Conservation (phyloP, 495 filamentous ascomycete species). For the Podospora australis region DNA sequence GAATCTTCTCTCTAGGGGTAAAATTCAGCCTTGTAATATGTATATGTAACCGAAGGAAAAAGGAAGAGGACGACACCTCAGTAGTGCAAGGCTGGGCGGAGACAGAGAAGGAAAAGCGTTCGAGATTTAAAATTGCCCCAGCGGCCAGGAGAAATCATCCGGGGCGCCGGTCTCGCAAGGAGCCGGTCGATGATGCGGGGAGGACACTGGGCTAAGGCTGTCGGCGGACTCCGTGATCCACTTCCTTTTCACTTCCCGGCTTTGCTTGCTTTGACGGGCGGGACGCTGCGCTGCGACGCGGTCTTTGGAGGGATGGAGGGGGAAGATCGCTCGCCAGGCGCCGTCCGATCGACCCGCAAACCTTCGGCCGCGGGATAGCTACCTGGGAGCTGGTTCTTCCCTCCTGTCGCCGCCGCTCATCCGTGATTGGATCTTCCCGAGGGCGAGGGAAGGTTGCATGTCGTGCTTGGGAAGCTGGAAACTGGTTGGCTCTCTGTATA, state of each 20-base stretch:
- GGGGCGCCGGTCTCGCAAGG: not conserved
- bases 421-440: not conserved
- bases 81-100: no score
- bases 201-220: slow-evolving; percentile 12
- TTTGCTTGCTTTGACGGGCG: slow-evolving; percentile 13
- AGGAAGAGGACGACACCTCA: no score
- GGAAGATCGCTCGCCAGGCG: slow-evolving; percentile 11
- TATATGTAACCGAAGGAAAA: no score
- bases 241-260: slow-evolving; percentile 5
- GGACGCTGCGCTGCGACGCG: slow-evolving; percentile 22
- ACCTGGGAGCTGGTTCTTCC: no score
- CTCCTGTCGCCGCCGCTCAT: no score
- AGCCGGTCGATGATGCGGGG: not conserved
- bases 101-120: no score
- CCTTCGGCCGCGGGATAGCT: not conserved
- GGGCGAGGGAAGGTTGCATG: not conserved
- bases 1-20: no score
- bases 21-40: no score
- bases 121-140: no score
- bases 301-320: no score
- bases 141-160: no score
- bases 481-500: not conserved
- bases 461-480: not conserved
- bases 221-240: slow-evolving; percentile 32
- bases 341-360: slow-evolving; percentile 15